phyloP scores from a whole-genome alignment of 257 asterid genomes.

The Salvia splendens region DNA sequence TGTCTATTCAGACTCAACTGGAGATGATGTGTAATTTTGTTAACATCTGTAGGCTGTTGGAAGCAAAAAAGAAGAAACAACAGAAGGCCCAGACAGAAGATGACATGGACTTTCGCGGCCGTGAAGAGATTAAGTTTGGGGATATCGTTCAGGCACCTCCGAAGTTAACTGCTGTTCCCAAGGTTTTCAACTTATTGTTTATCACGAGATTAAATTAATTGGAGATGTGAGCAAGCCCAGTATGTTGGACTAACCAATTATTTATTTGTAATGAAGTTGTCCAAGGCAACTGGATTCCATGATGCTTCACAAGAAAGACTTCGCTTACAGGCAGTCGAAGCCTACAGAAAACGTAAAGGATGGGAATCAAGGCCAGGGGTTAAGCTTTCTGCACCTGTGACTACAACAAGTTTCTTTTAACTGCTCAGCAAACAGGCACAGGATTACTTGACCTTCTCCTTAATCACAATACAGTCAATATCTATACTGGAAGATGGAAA shows the following conservation, averaged over 20 bases:
- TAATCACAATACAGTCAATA: not conserved
- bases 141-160: constrained; percentile 93
- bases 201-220: not conserved
- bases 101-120: constrained; percentile 53
- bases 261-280: constrained; percentile 44
- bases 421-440: not conserved
- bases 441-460: not conserved
- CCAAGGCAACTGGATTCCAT: constrained; percentile 40
- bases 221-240: not conserved
- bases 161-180: constrained; percentile 75
- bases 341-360: constrained; percentile 81
- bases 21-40: not conserved
- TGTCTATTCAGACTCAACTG: not conserved
- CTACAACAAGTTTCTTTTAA: constrained; percentile 34
- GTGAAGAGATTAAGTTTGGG: constrained; percentile 73
- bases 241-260: constrained; percentile 8
- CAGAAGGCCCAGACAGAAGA: constrained; percentile 45
- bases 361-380: constrained; percentile 85
- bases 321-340: constrained; percentile 80
- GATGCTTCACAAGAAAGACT: constrained; percentile 90
- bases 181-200: constrained; percentile 46
- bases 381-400: constrained; percentile 58
- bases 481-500: constrained; percentile 12
- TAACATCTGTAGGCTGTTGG: constrained; percentile 56
- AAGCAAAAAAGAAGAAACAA: constrained; percentile 74